Percentiles rank a stretch among this genome's conserved stretches.
These are phyloP conservation scores for Boletus huronensis DNA, from an alignment of 768 basidiomycete species.

Conservation along the genomic window DNA sequence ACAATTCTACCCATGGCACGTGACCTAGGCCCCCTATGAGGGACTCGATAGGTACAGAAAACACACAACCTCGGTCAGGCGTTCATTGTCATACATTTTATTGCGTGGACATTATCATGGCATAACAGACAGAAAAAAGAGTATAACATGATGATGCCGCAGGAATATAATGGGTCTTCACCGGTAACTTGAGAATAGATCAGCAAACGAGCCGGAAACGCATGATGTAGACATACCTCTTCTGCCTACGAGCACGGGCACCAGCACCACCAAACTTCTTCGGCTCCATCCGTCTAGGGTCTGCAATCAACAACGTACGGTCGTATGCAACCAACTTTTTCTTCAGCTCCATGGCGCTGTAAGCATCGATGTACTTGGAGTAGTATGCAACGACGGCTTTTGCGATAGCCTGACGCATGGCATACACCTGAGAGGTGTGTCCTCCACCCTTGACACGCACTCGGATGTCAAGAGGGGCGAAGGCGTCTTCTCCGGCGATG, in stretches of 20 bases:
- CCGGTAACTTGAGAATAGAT: slow-evolving; percentile 61
- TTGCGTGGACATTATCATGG: slow-evolving; percentile 36
- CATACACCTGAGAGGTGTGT: slow-evolving; percentile 98
- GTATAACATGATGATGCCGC: slow-evolving; percentile 46
- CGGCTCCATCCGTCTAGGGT: slow-evolving; percentile 97
- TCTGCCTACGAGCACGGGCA: slow-evolving; percentile 98
- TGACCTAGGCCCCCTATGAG: slow-evolving; percentile 1
- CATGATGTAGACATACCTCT: slow-evolving; percentile 54
- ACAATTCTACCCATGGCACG: background rate
- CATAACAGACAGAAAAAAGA: slow-evolving; percentile 35
- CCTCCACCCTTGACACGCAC: slow-evolving; percentile 99
- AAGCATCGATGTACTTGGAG: slow-evolving; percentile 98
- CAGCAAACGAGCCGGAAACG: slow-evolving; percentile 7
- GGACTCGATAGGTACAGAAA: background rate
- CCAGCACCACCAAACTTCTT: slow-evolving; percentile 99
- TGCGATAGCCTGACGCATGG: slow-evolving; percentile 97
- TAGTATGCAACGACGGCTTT: slow-evolving; percentile 98
- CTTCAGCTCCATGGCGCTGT: slow-evolving; percentile 95
- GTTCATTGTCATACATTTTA: slow-evolving; percentile 23
- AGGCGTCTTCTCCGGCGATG: slow-evolving; percentile 87
- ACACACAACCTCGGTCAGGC: background rate
- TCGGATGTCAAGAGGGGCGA: slow-evolving; percentile 87
- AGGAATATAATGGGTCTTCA: slow-evolving; percentile 33
- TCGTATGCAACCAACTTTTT: slow-evolving; percentile 97
- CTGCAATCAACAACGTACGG: slow-evolving; percentile 83